A percentile compares a stretch with the other conserved stretches of the same genome.
These are phyloP conservation scores for Pyricularia grisea DNA, from an alignment of 2,329 filamentous ascomycete genomes.

Conservation along the genomic window DNA sequence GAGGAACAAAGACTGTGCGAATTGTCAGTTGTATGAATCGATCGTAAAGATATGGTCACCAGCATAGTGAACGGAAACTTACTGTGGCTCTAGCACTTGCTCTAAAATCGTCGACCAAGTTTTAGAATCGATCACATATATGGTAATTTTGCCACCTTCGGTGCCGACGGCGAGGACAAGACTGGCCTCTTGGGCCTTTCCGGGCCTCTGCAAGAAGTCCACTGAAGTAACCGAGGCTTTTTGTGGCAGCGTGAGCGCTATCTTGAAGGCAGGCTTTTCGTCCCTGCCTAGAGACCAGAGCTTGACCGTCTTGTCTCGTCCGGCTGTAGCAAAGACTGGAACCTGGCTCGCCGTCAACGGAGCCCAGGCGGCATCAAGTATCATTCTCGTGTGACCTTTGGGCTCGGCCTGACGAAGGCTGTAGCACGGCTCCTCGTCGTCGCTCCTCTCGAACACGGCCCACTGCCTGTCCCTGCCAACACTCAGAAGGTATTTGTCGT, in stretches of 20 bases:
- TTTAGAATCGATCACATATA: slow-evolving; percentile 29
- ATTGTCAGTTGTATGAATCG: not conserved
- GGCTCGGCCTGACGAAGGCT: slow-evolving; percentile 54
- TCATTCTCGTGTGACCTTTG: slow-evolving; percentile 89
- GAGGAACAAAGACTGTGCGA: slow-evolving; percentile 43
- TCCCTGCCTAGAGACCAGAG: slow-evolving; percentile 42
- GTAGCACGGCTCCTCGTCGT: slow-evolving; percentile 31
- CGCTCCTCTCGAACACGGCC: slow-evolving; percentile 60
- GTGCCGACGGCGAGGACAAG: slow-evolving; percentile 47
- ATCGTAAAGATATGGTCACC: not conserved
- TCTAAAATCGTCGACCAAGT: slow-evolving; percentile 24
- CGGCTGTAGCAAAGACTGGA: slow-evolving; percentile 71
- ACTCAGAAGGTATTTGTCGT: slow-evolving; percentile 69
- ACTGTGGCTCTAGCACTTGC: slow-evolving; percentile 26
- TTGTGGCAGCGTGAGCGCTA: slow-evolving; percentile 42
- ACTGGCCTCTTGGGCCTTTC: slow-evolving; percentile 17
- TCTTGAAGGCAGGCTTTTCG: slow-evolving; percentile 29
- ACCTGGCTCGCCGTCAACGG: slow-evolving; percentile 32
- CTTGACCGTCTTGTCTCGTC: slow-evolving; percentile 78
- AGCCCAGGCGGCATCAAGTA: slow-evolving; percentile 80
- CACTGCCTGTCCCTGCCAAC: slow-evolving; percentile 90
- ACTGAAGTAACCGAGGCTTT: slow-evolving; percentile 60
- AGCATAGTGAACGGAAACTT: slow-evolving; percentile 15
- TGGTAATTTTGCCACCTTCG: slow-evolving; percentile 39
- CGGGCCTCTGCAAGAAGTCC: slow-evolving; percentile 43